Evolutionary conservation across 192 early-diverging fungal genomes (phyloP), one percentile per base, ranked within the genome.

Genomic region (Podila horticola): DNA sequence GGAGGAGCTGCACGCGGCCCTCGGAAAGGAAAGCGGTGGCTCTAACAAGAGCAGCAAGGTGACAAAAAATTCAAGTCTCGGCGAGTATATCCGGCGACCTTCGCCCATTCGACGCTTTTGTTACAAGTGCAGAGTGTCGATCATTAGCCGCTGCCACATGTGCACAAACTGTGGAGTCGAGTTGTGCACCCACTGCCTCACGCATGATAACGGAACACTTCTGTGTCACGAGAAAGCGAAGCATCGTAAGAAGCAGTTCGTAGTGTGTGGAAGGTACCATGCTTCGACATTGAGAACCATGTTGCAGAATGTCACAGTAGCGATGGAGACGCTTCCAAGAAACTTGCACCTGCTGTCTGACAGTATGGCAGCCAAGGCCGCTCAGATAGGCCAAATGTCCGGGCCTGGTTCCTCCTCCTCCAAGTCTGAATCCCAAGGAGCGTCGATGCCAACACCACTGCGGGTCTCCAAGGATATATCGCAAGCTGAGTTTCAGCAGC

Each of bases 151-250:
- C 6, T 33, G 52, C 5, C 66, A 50, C 51, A 61, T 73, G 36
- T 73, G 71, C 31, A 38, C 64, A 38, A 31, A 30, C 33, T 73
- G 71, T 36, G 71, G 57, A n/a, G 15, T 60, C 10, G 71, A 66
- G 4, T 0, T 73, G 1, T 73, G 71, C 30, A 34, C 52, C 11
- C 45, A 61, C 15, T 73, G 71, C 29, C 60, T 33, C 57, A 57
- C 50, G 10, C 30, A 49, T 1, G 17, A 41, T 0, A 34, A 9
- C 38, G 58, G 50, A 19, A 59, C 11, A 49, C n/a, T 51, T 17
- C 2, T 41, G 2, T 73, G 71, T 26, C 59, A 64, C 26, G 34
- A 64, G 26, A n/a, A 41, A 2, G 8, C 38, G n/a, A 24, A 2
- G 30, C 71, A 73, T 9, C 10, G 13, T 7, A 20, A 31, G 12